Evolutionary conservation across 2,329 filamentous ascomycete species (phyloP).

Genomic region (Fusarium sp.): DNA sequence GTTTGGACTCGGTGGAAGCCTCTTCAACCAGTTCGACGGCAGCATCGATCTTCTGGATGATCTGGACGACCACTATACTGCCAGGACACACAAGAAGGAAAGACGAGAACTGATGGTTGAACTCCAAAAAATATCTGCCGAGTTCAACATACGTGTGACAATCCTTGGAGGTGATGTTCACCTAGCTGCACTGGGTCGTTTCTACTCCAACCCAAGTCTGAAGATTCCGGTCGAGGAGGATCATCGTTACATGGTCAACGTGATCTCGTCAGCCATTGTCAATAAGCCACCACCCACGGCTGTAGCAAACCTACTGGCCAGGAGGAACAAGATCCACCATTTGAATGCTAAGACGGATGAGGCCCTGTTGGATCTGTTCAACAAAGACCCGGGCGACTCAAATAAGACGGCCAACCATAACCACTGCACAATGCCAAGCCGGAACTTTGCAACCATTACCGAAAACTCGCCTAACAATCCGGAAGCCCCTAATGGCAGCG

Average conservation of each 20-base stretch:
- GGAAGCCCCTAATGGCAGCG: conserved; percentile 38
- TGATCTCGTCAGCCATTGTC: conserved; percentile 93
- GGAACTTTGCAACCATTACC: conserved; percentile 91
- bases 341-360: conserved; percentile 82
- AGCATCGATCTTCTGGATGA: conserved; percentile 93
- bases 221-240: conserved; percentile 82
- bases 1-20: conserved; percentile 82
- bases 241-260: conserved; percentile 93
- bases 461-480: conserved; percentile 77
- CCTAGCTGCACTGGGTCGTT: conserved; percentile 88
- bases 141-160: conserved; percentile 88
- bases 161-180: conserved; percentile 96
- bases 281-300: conserved; percentile 90
- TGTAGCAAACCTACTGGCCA: conserved; percentile 90
- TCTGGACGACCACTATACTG: conserved; percentile 95
- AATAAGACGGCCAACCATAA: conserved; percentile 81
- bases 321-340: conserved; percentile 84
- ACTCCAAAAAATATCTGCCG: conserved; percentile 83
- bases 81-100: conserved; percentile 89
- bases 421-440: conserved; percentile 87
- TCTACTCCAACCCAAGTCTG: conserved; percentile 89
- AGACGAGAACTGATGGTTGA: conserved; percentile 80
- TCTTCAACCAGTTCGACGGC: conserved; percentile 96
- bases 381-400: conserved; percentile 81
- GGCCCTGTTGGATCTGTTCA: conserved; percentile 91